These are phyloP conservation scores for Castanea mollissima DNA, from an alignment of 306 rosid species.

Conservation along the genomic window DNA sequence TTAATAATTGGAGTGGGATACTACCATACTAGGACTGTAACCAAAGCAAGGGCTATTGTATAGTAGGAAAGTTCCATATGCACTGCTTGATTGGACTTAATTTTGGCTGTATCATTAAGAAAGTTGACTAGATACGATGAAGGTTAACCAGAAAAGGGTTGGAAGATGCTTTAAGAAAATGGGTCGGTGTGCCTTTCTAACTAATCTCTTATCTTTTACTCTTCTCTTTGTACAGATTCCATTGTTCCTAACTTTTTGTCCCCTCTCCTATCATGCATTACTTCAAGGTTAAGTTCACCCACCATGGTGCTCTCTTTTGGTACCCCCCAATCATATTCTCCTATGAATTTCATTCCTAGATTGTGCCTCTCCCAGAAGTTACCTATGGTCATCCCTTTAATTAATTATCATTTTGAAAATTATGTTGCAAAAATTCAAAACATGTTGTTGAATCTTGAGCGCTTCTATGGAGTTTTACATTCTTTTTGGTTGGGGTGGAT, in stretches of 20 bases:
- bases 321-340: too few relatives aligned
- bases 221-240: constrained; percentile 10
- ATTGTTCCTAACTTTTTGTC: constrained; percentile 14
- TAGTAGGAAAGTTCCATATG: constrained; percentile 5
- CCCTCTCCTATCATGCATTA: not conserved
- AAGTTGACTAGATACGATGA: not conserved
- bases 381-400: too few relatives aligned
- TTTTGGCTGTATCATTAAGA: not conserved
- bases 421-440: too few relatives aligned
- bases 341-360: not conserved
- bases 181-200: constrained; percentile 25
- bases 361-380: not conserved
- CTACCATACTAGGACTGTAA: too few relatives aligned
- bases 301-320: not conserved
- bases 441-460: too few relatives aligned
- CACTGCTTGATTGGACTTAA: not conserved
- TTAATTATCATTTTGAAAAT: too few relatives aligned
- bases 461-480: too few relatives aligned
- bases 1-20: too few relatives aligned
- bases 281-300: not conserved
- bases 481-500: too few relatives aligned
- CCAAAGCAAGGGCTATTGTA: not conserved
- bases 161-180: constrained; percentile 5
- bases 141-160: not conserved
- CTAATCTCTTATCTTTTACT: not conserved